phyloP scores from a whole-genome alignment of 805 yeast species.

The Yarrowia sp. region DNA sequence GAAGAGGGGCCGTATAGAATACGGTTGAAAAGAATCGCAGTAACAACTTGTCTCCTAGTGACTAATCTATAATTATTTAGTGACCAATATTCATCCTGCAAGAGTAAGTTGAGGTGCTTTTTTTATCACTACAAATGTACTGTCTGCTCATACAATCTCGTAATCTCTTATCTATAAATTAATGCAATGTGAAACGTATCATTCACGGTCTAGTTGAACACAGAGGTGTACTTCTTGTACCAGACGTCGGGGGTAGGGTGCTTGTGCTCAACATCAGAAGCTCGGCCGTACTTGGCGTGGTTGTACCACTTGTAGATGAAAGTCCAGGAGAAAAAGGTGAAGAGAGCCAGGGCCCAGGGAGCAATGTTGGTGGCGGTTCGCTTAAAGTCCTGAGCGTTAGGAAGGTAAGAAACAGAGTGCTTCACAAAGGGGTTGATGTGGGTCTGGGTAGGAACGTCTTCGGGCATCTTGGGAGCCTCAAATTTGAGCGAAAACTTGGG shows the following conservation, averaged over 20 bases:
- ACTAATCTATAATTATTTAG: no score
- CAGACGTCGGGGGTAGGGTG: background rate
- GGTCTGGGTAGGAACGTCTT: background rate
- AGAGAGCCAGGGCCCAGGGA: background rate
- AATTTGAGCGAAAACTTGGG: constrained; percentile 17
- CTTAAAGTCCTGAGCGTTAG: constrained; percentile 9
- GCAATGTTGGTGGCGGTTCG: background rate
- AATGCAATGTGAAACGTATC: background rate
- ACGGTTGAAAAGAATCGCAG: no score
- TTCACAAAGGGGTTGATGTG: constrained; percentile 11
- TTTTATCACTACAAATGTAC: no score
- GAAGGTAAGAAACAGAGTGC: background rate
- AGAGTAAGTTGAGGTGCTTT: no score
- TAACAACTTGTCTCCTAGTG: no score
- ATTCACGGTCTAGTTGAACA: background rate
- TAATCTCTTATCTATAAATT: constrained; percentile 7
- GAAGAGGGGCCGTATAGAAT: no score
- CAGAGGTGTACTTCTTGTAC: constrained; percentile 22
- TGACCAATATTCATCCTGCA: no score
- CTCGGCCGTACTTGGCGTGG: constrained; percentile 21
- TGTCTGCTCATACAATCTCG: no score
- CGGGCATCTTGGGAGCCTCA: background rate
- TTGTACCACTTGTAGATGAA: constrained; percentile 22
- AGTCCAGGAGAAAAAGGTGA: constrained; percentile 20
- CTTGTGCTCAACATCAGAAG: constrained; percentile 16